These are phyloP conservation scores for Oligophagozyma castellii DNA, from an alignment of 1,139 yeast species.

Conservation along the genomic window DNA sequence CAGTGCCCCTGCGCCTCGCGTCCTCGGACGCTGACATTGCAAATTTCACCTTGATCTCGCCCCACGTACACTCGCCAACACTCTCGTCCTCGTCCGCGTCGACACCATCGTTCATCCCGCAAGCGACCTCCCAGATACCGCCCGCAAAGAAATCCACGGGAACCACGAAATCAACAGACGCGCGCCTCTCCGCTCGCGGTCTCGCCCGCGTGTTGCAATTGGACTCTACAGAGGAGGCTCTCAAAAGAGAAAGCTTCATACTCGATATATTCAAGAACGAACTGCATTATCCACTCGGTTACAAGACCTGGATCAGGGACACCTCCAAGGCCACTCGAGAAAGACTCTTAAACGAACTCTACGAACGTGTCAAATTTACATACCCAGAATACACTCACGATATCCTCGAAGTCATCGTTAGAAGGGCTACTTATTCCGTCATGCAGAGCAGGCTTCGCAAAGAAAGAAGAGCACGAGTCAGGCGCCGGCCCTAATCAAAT, in stretches of 20 bases:
- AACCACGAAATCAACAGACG: too few relatives aligned
- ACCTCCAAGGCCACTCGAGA: constrained; percentile 42
- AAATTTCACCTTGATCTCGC: too few relatives aligned
- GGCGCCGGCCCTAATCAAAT: constrained; percentile 8
- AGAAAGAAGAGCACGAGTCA: constrained; percentile 39
- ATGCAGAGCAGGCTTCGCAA: constrained; percentile 72
- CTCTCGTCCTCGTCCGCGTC: too few relatives aligned
- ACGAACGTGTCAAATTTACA: constrained; percentile 31
- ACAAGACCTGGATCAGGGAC: constrained; percentile 72
- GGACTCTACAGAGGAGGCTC: constrained; percentile 41
- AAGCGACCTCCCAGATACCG: too few relatives aligned
- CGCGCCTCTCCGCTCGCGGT: constrained; percentile 44
- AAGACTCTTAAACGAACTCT: constrained; percentile 36
- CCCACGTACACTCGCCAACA: too few relatives aligned
- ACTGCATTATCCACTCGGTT: constrained; percentile 57
- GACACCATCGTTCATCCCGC: too few relatives aligned
- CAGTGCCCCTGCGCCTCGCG: too few relatives aligned
- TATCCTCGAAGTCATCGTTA: constrained; percentile 52
- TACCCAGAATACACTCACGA: constrained; percentile 41
- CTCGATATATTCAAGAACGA: constrained; percentile 42
- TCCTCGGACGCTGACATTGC: too few relatives aligned
- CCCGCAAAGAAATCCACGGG: too few relatives aligned
- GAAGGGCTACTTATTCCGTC: constrained; percentile 65
- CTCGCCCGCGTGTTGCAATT: constrained; percentile 41
- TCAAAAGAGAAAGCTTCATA: constrained; percentile 45